Base-by-base conservation (phyloP, 345 rosid species). In the Cardamine chenopodiifolia region DNA sequence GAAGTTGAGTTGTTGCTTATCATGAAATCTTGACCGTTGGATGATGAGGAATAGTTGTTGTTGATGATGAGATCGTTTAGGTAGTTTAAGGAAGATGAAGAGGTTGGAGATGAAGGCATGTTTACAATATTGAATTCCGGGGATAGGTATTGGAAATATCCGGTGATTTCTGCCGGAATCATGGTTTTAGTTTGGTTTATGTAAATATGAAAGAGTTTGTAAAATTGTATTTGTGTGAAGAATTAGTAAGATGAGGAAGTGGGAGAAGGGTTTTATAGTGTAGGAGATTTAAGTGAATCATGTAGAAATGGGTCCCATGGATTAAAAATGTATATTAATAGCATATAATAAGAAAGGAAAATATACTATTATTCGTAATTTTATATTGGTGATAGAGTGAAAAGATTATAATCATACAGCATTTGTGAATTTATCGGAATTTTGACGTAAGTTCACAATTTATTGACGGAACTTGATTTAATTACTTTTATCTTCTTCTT, bases 1-100 rank as follows among this genome's bases (percentile, higher is more conserved):
- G 92, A 91, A 40, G 90, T 83, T 39, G 94, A 90, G 81, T 87
- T 85, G 85, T 76, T 88, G 86, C 96, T 87, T 13, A 85, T 76
- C 44, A 81, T 82, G 45, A 56, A 40, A 45, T 70, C 76, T 70
- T 70, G 80, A 48, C 80, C 75, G 54, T 47, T 70, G 52, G 80
- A 54, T 62, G 80, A 70, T 69, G 80, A 70, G 6, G 70, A 54
- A 47, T 70, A 62, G 66, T 54, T 63, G 53, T 42, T 54, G 42
- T 17, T 68, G 54, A n/a, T 76, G 53, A 70, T 70, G 47, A 77
- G 61, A 63, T 70, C 75, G 48, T 63, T 70, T 45, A 77, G 37
- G 71, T 77, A 77, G 66, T 64, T 69, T 18, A 77, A 20, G 12
- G 78, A 74, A 25, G 78, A 70, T 7, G 75, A 70, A 44, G 80